A percentile compares a stretch with the other conserved stretches of the same genome.
Evolutionary conservation across 768 basidiomycete species (phyloP).

Genomic region (Tephrocybe sp.): DNA sequence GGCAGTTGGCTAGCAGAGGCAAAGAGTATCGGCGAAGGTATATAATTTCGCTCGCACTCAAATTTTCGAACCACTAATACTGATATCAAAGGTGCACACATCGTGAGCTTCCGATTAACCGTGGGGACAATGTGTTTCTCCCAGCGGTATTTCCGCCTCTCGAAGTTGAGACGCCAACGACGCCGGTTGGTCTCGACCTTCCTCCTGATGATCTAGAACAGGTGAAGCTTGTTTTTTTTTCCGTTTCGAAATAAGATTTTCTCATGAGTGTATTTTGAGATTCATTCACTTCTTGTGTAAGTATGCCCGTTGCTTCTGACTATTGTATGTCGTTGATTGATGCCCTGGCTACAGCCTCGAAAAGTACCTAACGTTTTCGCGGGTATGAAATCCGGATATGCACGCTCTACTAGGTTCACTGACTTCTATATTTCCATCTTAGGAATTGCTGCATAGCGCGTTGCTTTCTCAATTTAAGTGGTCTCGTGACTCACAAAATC

Average conservation of each 20-base stretch:
- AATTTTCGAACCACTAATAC: slow-evolving; percentile 1
- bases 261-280: slow-evolving; percentile 25
- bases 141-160: slow-evolving; percentile 53
- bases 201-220: slow-evolving; percentile 46
- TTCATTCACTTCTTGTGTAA: slow-evolving; percentile 61
- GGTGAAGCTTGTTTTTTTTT: slow-evolving; percentile 26
- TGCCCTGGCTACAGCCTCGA: slow-evolving; percentile 34
- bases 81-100: slow-evolving; percentile 39
- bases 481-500: neutral
- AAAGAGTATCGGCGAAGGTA: slow-evolving; percentile 55
- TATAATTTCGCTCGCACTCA: neutral
- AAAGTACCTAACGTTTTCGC: slow-evolving; percentile 42
- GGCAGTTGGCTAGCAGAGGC: slow-evolving; percentile 37
- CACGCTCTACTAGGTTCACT: neutral
- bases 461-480: neutral
- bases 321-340: too few relatives aligned
- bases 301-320: slow-evolving; percentile 13
- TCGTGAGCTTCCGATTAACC: slow-evolving; percentile 31
- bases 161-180: slow-evolving; percentile 17
- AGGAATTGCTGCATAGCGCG: slow-evolving; percentile 36
- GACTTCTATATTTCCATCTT: neutral
- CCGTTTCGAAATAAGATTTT: neutral
- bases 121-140: slow-evolving; percentile 40
- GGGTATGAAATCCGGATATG: slow-evolving; percentile 26
- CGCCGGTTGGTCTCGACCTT: slow-evolving; percentile 27